Evolutionary conservation across 192 early-diverging fungal species (phyloP), one percentile per base, ranked within the genome.

Genomic region (Allomyces javanicus): DNA sequence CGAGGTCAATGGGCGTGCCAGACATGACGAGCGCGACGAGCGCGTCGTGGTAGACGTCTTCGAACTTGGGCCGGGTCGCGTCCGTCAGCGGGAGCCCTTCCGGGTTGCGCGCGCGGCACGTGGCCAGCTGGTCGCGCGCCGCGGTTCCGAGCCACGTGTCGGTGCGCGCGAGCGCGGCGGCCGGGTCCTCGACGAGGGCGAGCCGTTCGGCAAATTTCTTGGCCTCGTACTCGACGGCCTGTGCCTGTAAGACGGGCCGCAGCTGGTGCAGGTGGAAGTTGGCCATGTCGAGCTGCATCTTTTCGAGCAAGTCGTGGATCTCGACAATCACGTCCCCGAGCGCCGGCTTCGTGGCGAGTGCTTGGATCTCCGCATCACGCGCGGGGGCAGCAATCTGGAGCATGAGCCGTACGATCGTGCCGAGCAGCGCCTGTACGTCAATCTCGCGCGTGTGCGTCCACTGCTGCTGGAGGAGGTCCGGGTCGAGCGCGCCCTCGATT

Each of bases 211-310:
- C 73, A 70, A 93, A 93, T 64, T 86, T 85, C 1, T 70, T 64
- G 24, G 77, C 73, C 71, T 93, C 91, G 67, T 92, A 92, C 17
- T 80, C 81, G 23, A 87, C 84, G 17, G 88, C 88, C 40, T 86
- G 81, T 10, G 76, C 74, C 69, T 77, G 78, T 27, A 93, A 67
- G 68, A 77, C 76, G 4, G 91, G 89, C 14, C 86, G 77, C 1
- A 90, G 73, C 2, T 76, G 71, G 62, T 78, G 78, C 26, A 93
- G 66, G 9, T 83, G 69, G 72, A 82, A 91, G 73, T 93, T 93
- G 26, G 83, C 75, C n/a, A 92, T 68, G 68, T 93, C 91, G 62
- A 90, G 70, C 62, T 81, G 78, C 91, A 93, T 93, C 12, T 76
- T 71, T 24, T 93, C 88, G 33, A 91, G 68, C 0, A 87, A 55